Percentiles rank a stretch among this genome's conserved stretches.
These are phyloP conservation scores for Venustampulla echinocandica DNA, from an alignment of 495 filamentous ascomycete genomes.

Conservation along the genomic window DNA sequence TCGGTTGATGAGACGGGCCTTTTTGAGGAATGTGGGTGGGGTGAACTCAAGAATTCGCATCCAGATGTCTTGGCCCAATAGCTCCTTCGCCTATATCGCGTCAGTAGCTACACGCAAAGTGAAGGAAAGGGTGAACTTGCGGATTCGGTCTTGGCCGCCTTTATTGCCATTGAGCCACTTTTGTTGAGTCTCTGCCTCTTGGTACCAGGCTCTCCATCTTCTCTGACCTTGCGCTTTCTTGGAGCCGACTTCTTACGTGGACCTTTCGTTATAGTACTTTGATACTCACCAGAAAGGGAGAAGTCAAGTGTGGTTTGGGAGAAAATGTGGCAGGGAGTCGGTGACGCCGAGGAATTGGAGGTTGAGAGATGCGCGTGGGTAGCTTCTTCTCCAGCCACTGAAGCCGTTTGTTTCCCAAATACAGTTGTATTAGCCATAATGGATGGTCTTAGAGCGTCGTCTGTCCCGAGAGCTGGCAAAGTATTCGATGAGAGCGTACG, in stretches of 20 bases:
- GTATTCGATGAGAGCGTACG: background rate
- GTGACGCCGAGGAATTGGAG: background rate
- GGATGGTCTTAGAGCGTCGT: too few relatives aligned
- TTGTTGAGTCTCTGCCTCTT: constrained; percentile 13
- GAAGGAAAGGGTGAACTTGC: background rate
- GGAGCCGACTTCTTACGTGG: background rate
- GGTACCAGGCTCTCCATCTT: background rate
- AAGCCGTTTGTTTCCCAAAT: background rate
- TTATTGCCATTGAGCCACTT: constrained; percentile 4
- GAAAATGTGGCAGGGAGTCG: constrained; percentile 1
- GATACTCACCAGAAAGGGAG: background rate
- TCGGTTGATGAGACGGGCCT: constrained; percentile 17
- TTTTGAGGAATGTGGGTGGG: constrained; percentile 19
- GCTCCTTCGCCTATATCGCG: constrained; percentile 5
- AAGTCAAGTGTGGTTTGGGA: background rate
- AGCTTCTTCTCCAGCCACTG: background rate
- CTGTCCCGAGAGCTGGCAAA: too few relatives aligned
- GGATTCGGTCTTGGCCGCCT: constrained; percentile 8
- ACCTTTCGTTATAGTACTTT: background rate
- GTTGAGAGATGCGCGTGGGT: too few relatives aligned
- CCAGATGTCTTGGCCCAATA: constrained; percentile 13
- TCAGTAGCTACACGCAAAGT: constrained; percentile 1
- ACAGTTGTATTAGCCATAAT: too few relatives aligned
- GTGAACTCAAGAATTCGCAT: constrained; percentile 22
- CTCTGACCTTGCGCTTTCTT: constrained; percentile 12